Evolutionary conservation across 1,139 yeast species (phyloP), one percentile per base, ranked within the genome.

Genomic region (Spencermartinsiella ligniputridi): DNA sequence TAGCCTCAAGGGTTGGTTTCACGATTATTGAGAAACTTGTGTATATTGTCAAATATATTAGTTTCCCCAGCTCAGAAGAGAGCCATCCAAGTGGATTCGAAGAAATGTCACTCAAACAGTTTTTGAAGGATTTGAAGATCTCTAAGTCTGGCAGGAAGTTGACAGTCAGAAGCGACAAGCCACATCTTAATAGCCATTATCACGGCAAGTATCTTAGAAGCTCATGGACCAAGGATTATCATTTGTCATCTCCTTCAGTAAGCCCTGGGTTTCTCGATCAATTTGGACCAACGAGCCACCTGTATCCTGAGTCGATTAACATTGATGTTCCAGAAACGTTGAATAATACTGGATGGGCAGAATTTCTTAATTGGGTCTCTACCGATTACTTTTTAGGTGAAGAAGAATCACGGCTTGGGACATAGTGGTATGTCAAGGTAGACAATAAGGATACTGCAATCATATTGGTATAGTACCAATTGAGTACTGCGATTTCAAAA

Each of bases 351-450:
- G 39, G 32, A 22, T 36, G 39, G 39, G 13, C 32, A 12, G 39
- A 36, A 11, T 36, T 36, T 18, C 39, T 36, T 21, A 13, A 13
- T 8, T 36, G 39, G 39, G 27, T 36, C 11, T 36, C 39, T 17
- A 22, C 25, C 9, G 25, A 22, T 22, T 22, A 22, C 11, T 22
- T 22, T 22, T 22, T 22, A 11, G 25, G 25, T 22, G 25, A 22
- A 22, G 25, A 22, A 6, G 25, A 22, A 22, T 11, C 11, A 22
- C 25, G 25, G 11, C 11, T 22, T 22, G 25, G 25, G 25, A 22
- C 25, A 8, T 22, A 22, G 25, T 6, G 25, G 25, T n/a, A n/a
- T n/a, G n/a, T n/a, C n/a, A n/a, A n/a, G n/a, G n/a, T n/a, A n/a
- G n/a, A n/a, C n/a, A n/a, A n/a, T n/a, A n/a, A n/a, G n/a, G n/a